Percentiles rank a stretch among this genome's conserved stretches.
Conservation (phyloP, 768 basidiomycete species). For the Termitomyces sp. region DNA sequence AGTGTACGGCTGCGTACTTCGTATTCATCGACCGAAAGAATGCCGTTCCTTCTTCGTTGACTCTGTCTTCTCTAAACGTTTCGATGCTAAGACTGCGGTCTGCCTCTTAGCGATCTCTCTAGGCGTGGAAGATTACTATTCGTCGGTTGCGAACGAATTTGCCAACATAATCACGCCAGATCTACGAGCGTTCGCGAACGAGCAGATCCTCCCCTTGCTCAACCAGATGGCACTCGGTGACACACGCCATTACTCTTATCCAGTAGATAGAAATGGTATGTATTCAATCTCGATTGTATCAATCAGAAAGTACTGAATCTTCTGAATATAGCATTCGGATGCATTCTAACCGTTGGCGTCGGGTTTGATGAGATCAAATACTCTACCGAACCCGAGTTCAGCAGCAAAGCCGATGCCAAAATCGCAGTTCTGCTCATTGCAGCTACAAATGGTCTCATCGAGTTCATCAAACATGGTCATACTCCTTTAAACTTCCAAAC, state of each 20-base stretch:
- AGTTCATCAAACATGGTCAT: background rate
- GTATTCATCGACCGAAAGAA: constrained; percentile 46
- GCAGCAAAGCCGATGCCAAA: background rate
- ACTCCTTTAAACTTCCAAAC: background rate
- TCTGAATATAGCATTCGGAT: background rate
- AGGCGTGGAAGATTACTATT: constrained; percentile 53
- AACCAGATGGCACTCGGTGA: background rate
- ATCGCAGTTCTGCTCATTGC: background rate
- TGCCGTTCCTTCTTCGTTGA: constrained; percentile 58
- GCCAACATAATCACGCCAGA: background rate
- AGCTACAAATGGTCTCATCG: background rate
- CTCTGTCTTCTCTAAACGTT: constrained; percentile 50
- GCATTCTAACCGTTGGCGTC: background rate
- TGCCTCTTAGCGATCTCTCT: constrained; percentile 60
- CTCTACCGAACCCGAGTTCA: background rate
- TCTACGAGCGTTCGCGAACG: background rate
- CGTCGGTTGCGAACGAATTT: constrained; percentile 24
- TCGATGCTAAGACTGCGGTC: constrained; percentile 66
- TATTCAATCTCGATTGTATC: background rate
- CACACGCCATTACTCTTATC: background rate
- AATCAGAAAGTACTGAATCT: background rate
- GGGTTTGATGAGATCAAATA: background rate
- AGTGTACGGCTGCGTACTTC: constrained; percentile 47
- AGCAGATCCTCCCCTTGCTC: background rate
- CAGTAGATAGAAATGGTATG: background rate